Evolutionary conservation across 257 asterid species (phyloP).

Genomic region (Jacaranda copaia): DNA sequence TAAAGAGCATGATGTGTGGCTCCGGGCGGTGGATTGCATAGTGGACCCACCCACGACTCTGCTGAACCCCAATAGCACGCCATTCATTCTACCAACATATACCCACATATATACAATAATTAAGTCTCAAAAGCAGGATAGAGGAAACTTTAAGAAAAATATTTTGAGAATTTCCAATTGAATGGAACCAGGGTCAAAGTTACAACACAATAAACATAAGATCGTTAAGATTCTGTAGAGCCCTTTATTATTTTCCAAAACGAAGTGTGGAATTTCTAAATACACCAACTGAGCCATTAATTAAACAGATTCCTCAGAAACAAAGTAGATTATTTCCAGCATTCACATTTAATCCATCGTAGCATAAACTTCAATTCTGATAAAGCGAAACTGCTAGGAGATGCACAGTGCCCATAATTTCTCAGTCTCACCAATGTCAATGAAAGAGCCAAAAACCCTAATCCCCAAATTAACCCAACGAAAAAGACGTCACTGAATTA

Average conservation of each 20-base stretch:
- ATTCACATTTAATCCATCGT: neutral
- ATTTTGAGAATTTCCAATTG: neutral
- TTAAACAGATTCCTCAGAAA: neutral
- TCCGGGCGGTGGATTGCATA: conserved; percentile 95
- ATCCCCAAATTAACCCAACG: neutral
- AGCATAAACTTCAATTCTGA: neutral
- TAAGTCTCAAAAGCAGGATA: neutral
- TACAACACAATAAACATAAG: neutral
- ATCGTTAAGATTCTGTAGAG: neutral
- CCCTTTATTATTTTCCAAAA: neutral
- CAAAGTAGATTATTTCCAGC: neutral
- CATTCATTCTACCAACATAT: conserved; percentile 68
- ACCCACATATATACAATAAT: neutral
- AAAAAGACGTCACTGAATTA: neutral
- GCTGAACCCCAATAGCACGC: conserved; percentile 97
- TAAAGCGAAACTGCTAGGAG: neutral
- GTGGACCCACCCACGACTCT: conserved; percentile 98
- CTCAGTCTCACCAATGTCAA: neutral
- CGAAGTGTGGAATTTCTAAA: neutral
- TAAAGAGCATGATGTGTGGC: conserved; percentile 98
- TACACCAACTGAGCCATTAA: neutral
- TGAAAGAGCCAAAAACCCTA: conserved; percentile 37
- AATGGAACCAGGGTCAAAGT: neutral
- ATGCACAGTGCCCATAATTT: neutral
- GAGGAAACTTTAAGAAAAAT: neutral